A percentile compares a stretch with the other conserved stretches of the same genome.
Conservation (phyloP, 2,329 filamentous ascomycete genomes). For the Ascocoryne sarcoides region DNA sequence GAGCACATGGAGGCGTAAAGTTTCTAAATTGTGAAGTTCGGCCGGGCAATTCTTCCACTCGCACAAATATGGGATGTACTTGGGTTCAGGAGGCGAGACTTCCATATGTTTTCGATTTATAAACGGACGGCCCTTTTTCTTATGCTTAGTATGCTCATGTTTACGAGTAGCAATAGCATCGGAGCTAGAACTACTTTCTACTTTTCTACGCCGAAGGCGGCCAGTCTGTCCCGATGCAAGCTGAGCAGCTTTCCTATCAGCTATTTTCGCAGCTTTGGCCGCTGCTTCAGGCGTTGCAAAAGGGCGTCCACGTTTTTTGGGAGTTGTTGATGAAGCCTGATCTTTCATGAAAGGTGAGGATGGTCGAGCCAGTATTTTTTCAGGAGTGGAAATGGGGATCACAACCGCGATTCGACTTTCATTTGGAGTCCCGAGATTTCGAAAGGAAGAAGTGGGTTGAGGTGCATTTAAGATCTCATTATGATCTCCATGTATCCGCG, state of each 20-base stretch:
- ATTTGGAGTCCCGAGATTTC: background rate
- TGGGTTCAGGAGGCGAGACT: slow-evolving; percentile 27
- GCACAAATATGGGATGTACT: slow-evolving; percentile 46
- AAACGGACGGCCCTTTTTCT: background rate
- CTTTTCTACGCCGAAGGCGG: too few species aligned
- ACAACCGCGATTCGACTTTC: background rate
- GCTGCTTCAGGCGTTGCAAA: slow-evolving; percentile 12
- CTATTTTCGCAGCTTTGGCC: slow-evolving; percentile 9
- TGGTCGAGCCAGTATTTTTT: slow-evolving; percentile 6
- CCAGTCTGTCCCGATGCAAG: too few species aligned
- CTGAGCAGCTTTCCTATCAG: background rate
- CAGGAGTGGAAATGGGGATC: background rate
- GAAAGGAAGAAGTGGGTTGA: background rate
- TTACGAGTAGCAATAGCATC: too few species aligned
- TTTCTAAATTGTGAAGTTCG: slow-evolving; percentile 54
- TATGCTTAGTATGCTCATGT: too few species aligned
- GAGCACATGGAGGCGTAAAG: slow-evolving; percentile 44
- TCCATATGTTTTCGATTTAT: background rate
- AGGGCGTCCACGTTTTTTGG: slow-evolving; percentile 17
- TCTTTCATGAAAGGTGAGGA: background rate
- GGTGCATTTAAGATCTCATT: background rate
- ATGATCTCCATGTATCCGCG: background rate
- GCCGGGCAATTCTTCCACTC: slow-evolving; percentile 52
- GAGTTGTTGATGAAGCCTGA: background rate
- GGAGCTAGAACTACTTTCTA: too few species aligned